phyloP scores from a whole-genome alignment of 2,329 filamentous ascomycete genomes.

The Scytalidium sp. region DNA sequence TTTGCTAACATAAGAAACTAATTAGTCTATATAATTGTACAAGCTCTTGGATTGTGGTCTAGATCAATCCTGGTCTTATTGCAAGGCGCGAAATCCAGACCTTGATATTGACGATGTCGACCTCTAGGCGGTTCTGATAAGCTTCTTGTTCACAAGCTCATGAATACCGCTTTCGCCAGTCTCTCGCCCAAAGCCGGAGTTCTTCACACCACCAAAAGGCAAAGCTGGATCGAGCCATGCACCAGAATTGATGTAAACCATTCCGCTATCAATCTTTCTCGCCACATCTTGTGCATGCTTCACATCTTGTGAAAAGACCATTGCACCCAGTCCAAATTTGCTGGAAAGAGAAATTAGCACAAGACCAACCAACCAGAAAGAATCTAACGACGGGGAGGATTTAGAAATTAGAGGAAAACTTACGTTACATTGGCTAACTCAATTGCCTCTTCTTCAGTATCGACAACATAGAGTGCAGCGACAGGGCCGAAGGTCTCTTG shows the following conservation, averaged over 20 bases:
- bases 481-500: constrained; percentile 53
- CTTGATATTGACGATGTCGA: too few species aligned
- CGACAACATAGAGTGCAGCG: constrained; percentile 53
- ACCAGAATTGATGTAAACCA: background rate
- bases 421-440: constrained; percentile 49
- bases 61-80: too few species aligned
- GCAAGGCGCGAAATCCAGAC: too few species aligned
- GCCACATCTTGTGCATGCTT: background rate
- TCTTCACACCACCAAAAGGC: constrained; percentile 52
- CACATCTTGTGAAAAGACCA: background rate
- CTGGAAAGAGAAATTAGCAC: too few species aligned
- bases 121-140: background rate
- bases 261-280: background rate
- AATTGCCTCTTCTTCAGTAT: constrained; percentile 51
- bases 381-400: too few species aligned
- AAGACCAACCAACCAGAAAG: too few species aligned
- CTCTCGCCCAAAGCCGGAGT: constrained; percentile 48
- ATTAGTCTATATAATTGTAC: too few species aligned
- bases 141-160: constrained; percentile 46
- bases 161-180: constrained; percentile 48
- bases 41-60: too few species aligned
- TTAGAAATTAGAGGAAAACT: too few species aligned
- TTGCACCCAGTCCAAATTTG: background rate
- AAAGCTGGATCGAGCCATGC: background rate
- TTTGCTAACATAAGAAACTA: too few species aligned